Evolutionary conservation across 805 yeast species (phyloP).

Genomic region (Yarrowia yakushimensis): DNA sequence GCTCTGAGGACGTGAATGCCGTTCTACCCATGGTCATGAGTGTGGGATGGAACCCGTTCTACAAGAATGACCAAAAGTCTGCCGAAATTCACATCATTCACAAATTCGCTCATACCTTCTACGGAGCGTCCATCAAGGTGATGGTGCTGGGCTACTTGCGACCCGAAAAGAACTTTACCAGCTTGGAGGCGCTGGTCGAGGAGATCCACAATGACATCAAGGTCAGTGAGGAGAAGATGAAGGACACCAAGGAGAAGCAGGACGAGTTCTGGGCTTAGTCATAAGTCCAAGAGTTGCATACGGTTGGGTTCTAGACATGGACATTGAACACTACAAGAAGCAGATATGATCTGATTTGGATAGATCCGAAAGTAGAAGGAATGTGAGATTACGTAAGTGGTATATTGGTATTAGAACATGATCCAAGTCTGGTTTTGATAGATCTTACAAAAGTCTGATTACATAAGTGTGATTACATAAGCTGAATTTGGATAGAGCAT

Average conservation of each 20-base stretch:
- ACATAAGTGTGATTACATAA: too few relatives aligned
- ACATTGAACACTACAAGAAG: too few relatives aligned
- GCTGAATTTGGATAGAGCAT: too few relatives aligned
- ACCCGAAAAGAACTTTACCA: conserved; percentile 82
- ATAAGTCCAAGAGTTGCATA: too few relatives aligned
- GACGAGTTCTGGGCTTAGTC: conserved; percentile 28
- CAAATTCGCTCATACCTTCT: conserved; percentile 59
- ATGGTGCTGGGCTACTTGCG: conserved; percentile 82
- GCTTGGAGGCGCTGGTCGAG: conserved; percentile 75
- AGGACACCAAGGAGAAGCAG: conserved; percentile 35
- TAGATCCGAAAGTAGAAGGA: too few relatives aligned
- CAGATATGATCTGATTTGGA: too few relatives aligned
- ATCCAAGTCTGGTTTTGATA: too few relatives aligned
- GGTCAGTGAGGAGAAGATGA: conserved; percentile 55
- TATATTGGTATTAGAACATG: too few relatives aligned
- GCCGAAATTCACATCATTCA: conserved; percentile 84
- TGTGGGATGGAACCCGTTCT: conserved; percentile 94
- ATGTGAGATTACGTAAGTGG: too few relatives aligned
- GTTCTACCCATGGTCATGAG: conserved; percentile 89
- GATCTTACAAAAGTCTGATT: too few relatives aligned
- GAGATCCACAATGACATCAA: conserved; percentile 80
- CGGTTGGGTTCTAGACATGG: too few relatives aligned
- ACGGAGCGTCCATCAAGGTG: conserved; percentile 73
- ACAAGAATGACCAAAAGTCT: conserved; percentile 70
- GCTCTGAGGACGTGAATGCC: conserved; percentile 42